Conservation (phyloP, 192 early-diverging fungal species). For the Podila horticola region DNA sequence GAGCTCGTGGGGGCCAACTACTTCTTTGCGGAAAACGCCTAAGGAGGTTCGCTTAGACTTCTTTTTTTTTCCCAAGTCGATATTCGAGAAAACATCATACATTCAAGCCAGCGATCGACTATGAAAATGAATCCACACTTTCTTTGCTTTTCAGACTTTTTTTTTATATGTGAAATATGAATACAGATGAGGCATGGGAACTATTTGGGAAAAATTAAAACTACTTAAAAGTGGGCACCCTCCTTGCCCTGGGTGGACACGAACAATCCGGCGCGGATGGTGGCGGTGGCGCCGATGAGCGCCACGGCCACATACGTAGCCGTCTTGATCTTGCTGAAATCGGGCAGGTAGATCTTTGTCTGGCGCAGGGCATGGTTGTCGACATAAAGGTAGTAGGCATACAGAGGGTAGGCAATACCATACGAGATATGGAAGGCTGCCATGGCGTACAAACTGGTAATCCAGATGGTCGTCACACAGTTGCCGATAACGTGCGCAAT, state of each 20-base stretch:
- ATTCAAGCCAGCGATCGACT: too few species aligned
- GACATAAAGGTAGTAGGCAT: conserved; percentile 53
- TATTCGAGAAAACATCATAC: too few species aligned
- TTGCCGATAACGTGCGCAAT: conserved; percentile 54
- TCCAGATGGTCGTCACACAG: conserved; percentile 53
- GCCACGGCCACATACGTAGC: conserved; percentile 7
- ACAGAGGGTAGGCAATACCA: conserved; percentile 34
- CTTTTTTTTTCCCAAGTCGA: not conserved
- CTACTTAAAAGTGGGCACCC: not conserved
- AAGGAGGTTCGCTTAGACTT: not conserved
- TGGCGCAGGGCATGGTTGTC: conserved; percentile 52
- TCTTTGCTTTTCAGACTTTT: not conserved
- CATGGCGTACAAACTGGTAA: conserved; percentile 34
- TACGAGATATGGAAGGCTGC: conserved; percentile 50
- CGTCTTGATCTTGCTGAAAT: conserved; percentile 44
- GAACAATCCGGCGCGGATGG: conserved; percentile 38
- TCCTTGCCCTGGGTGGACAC: conserved; percentile 20
- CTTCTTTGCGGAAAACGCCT: conserved; percentile 53
- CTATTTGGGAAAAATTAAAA: too few species aligned
- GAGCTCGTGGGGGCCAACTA: conserved; percentile 61
- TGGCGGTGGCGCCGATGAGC: conserved; percentile 28
- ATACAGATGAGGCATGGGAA: not conserved
- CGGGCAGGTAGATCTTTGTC: conserved; percentile 51
- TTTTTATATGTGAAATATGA: not conserved
- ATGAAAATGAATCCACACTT: too few species aligned